Conservation (phyloP, 306 rosid genomes). For the Inga leiocalycina region DNA sequence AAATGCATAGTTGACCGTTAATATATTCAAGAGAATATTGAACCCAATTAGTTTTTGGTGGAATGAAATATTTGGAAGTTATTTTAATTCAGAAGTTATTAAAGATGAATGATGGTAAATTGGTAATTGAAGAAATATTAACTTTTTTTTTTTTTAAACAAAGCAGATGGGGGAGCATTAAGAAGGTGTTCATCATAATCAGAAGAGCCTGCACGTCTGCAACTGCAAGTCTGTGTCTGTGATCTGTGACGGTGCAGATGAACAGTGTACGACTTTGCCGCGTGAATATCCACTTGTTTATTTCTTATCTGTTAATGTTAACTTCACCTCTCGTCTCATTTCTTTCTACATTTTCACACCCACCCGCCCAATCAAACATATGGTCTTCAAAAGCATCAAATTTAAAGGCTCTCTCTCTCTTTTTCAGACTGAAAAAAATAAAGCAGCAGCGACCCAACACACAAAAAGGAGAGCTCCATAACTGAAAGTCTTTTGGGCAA, state of each 20-base stretch:
- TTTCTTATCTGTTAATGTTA: background rate
- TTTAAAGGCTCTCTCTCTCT: background rate
- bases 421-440: background rate
- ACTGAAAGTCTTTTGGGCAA: slow-evolving; percentile 32
- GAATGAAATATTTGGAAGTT: background rate
- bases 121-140: background rate
- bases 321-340: background rate
- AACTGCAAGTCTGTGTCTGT: slow-evolving; percentile 39
- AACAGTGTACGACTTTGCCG: slow-evolving; percentile 43
- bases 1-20: background rate
- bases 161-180: slow-evolving; percentile 23
- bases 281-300: slow-evolving; percentile 44
- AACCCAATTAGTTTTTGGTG: background rate
- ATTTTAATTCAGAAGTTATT: background rate
- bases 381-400: background rate
- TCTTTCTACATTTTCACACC: slow-evolving; percentile 27
- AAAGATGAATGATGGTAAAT: background rate
- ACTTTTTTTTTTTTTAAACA: background rate
- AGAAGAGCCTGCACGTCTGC: slow-evolving; percentile 42
- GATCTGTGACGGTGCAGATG: slow-evolving; percentile 28
- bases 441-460: slow-evolving; percentile 35
- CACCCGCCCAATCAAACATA: slow-evolving; percentile 7
- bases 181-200: slow-evolving; percentile 43
- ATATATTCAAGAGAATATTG: background rate
- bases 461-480: slow-evolving; percentile 30